A percentile compares a stretch with the other conserved stretches of the same genome.
These are phyloP conservation scores for Pistacia integerrima DNA, from an alignment of 345 rosid genomes.

Conservation along the genomic window DNA sequence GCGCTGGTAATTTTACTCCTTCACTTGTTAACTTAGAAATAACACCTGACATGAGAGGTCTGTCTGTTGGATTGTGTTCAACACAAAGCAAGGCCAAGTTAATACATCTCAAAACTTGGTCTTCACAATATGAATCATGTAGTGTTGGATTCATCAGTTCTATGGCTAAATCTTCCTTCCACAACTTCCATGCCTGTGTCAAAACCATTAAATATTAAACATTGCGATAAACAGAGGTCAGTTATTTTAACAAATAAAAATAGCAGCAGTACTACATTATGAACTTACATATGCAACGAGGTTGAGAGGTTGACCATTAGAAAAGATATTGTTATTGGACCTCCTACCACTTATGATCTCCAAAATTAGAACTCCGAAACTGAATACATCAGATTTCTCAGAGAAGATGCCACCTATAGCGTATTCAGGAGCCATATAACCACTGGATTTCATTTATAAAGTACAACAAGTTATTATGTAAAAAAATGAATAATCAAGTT, in stretches of 20 bases:
- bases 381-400: slow-evolving; percentile 30
- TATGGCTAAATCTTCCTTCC: slow-evolving; percentile 9
- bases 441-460: background rate
- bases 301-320: background rate
- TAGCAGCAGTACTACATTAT: no score
- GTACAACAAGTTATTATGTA: background rate
- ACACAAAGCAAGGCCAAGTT: slow-evolving; percentile 4
- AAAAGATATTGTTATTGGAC: background rate
- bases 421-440: slow-evolving; percentile 29
- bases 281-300: slow-evolving; percentile 25
- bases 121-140: background rate
- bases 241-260: no score
- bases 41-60: background rate
- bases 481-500: background rate
- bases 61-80: background rate
- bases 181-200: slow-evolving; percentile 25
- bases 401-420: slow-evolving; percentile 22
- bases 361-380: slow-evolving; percentile 24
- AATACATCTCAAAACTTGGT: background rate
- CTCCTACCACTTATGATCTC: slow-evolving; percentile 26
- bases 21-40: slow-evolving; percentile 1
- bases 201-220: background rate
- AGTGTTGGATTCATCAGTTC: slow-evolving; percentile 13
- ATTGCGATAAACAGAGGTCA: background rate
- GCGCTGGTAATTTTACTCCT: background rate